Percentiles rank a stretch among this genome's conserved stretches.
Evolutionary conservation across 495 filamentous ascomycete genomes (phyloP).

Genomic region (Daldinia decipiens): DNA sequence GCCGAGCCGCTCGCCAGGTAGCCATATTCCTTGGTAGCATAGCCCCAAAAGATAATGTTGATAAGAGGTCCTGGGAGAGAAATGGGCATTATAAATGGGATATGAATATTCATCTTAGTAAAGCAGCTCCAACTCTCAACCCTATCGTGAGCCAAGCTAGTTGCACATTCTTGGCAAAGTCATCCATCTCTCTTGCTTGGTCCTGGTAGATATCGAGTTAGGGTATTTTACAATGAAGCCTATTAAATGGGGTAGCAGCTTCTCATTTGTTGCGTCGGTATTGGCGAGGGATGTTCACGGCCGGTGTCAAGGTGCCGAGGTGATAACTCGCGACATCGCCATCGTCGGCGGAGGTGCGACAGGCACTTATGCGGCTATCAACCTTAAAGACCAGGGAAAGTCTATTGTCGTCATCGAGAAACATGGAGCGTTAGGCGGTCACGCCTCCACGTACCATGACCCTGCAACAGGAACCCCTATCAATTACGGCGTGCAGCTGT

Average conservation of each 20-base stretch:
- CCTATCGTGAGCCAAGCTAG: constrained; percentile 14
- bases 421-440: constrained; percentile 55
- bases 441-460: constrained; percentile 56
- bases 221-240: constrained; percentile 14
- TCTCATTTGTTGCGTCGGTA: constrained; percentile 16
- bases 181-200: background rate
- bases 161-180: background rate
- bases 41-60: background rate
- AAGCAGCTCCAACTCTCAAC: background rate
- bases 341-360: constrained; percentile 62
- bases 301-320: constrained; percentile 23
- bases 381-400: constrained; percentile 54
- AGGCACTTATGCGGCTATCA: constrained; percentile 61
- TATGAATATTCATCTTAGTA: background rate
- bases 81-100: background rate
- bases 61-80: background rate
- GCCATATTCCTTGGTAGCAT: background rate
- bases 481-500: constrained; percentile 59
- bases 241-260: constrained; percentile 3
- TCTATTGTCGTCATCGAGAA: constrained; percentile 59
- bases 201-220: constrained; percentile 9
- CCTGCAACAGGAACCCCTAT: constrained; percentile 52
- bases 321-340: constrained; percentile 51
- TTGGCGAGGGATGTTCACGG: constrained; percentile 10
- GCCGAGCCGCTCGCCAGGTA: no score